Evolutionary conservation across 139 green algal genomes (phyloP).

Genomic region (Dunaliella sp.): DNA sequence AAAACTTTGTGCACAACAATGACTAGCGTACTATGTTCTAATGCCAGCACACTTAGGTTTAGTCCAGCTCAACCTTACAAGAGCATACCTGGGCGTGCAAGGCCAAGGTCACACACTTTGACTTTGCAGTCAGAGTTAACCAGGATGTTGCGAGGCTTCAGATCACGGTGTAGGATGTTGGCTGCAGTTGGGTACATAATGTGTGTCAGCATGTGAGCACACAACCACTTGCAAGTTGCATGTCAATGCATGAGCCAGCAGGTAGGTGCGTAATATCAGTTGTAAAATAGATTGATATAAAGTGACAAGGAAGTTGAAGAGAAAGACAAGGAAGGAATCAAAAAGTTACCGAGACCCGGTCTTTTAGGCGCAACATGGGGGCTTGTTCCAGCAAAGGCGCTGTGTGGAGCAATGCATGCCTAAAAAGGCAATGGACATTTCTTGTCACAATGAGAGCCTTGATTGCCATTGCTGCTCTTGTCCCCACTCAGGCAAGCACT

Average conservation of each 20-base stretch:
- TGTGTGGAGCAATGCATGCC: too few species aligned
- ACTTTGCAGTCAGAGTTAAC: constrained; percentile 97
- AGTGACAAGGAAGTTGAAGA: too few species aligned
- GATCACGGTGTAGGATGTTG: constrained; percentile 88
- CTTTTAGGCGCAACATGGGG: background rate
- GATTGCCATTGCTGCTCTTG: too few species aligned
- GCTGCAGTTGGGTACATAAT: constrained; percentile 91
- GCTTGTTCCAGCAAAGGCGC: too few species aligned
- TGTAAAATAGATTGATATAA: too few species aligned
- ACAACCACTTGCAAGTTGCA: constrained; percentile 82
- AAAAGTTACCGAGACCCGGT: background rate
- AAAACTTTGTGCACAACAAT: background rate
- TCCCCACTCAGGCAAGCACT: too few species aligned
- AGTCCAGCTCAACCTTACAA: too few species aligned
- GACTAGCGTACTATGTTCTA: background rate
- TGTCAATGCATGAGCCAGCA: too few species aligned
- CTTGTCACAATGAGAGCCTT: too few species aligned
- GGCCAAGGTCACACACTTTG: constrained; percentile 91
- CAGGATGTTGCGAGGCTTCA: constrained; percentile 96
- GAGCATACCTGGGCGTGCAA: constrained; percentile 77
- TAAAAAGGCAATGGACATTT: too few species aligned
- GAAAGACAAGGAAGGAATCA: background rate
- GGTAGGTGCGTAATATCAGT: too few species aligned
- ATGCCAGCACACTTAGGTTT: background rate
- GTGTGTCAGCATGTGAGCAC: constrained; percentile 92